A percentile compares a stretch with the other conserved stretches of the same genome.
phyloP scores from a whole-genome alignment of 2,329 filamentous ascomycete genomes.

The Cercospora citrullina region DNA sequence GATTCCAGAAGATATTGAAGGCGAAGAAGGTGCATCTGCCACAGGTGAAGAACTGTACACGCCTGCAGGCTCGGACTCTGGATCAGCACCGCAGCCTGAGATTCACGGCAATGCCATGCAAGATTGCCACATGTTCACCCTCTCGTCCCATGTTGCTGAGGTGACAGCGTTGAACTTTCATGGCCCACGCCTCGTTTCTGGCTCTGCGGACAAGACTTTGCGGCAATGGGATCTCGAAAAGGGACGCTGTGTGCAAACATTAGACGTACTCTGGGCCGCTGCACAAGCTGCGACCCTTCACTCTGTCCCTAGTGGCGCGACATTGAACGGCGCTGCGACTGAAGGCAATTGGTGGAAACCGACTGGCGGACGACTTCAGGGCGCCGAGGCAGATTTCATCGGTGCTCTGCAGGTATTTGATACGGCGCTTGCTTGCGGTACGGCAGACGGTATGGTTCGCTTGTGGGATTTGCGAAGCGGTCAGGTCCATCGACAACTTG shows the following conservation, averaged over 20 bases:
- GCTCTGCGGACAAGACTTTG: conserved; percentile 94
- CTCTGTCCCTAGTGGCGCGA: conserved; percentile 38
- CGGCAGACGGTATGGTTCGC: conserved; percentile 94
- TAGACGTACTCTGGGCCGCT: conserved; percentile 97
- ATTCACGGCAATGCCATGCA: conserved; percentile 74
- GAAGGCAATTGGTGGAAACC: conserved; percentile 66
- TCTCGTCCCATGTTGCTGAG: conserved; percentile 89
- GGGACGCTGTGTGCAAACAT: conserved; percentile 93
- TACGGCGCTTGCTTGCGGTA: conserved; percentile 90
- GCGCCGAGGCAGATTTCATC: conserved; percentile 81
- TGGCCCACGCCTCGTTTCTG: conserved; percentile 86
- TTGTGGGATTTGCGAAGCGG: conserved; percentile 96
- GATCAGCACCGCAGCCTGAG: conserved; percentile 50
- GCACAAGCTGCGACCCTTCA: conserved; percentile 70
- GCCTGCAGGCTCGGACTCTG: conserved; percentile 26
- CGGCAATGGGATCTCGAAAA: conserved; percentile 97
- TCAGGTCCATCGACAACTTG: conserved; percentile 92
- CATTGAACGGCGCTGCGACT: conserved; percentile 18
- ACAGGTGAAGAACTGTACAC: conserved; percentile 35
- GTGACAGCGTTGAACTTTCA: conserved; percentile 91
- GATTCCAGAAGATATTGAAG: conserved; percentile 45
- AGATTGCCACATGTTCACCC: conserved; percentile 83
- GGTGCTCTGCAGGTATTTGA: conserved; percentile 95
- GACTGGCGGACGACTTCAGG: conserved; percentile 56
- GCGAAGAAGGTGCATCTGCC: conserved; percentile 41